Percentiles rank a stretch among this genome's conserved stretches.
Evolutionary conservation across 352 stramenopile genomes (phyloP).

Genomic region (Pythium guiyangense): DNA sequence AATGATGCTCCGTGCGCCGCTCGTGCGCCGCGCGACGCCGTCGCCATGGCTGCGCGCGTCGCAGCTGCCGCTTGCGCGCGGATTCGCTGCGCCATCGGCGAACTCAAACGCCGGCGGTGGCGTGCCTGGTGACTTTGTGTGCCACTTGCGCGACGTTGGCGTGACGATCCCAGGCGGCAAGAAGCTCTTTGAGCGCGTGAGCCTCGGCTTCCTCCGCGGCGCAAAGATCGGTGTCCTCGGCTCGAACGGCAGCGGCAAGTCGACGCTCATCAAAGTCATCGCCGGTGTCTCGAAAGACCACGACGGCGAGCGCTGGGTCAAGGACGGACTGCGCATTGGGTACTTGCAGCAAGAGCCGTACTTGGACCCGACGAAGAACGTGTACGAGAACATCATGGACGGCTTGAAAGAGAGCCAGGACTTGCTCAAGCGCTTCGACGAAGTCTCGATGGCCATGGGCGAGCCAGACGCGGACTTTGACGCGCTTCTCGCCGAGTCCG

Average conservation of each 20-base stretch:
- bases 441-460: constrained; percentile 86
- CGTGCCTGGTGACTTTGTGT: constrained; percentile 81
- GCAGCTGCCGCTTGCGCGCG: constrained; percentile 11
- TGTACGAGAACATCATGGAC: constrained; percentile 91
- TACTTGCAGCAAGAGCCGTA: constrained; percentile 87
- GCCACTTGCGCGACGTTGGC: constrained; percentile 67
- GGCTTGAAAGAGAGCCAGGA: constrained; percentile 79
- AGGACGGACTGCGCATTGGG: constrained; percentile 79
- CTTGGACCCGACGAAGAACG: constrained; percentile 79
- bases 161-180: constrained; percentile 78
- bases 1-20: constrained; percentile 1
- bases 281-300: constrained; percentile 85
- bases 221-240: constrained; percentile 95
- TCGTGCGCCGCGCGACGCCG: background rate
- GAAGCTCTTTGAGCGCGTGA: constrained; percentile 81
- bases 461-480: constrained; percentile 90
- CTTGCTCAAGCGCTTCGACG: constrained; percentile 81
- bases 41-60: background rate
- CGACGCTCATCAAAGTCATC: constrained; percentile 96
- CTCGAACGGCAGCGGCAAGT: constrained; percentile 94
- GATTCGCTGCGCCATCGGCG: constrained; percentile 26
- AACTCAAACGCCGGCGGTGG: constrained; percentile 65
- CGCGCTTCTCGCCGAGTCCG: constrained; percentile 73
- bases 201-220: constrained; percentile 80
- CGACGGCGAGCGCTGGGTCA: constrained; percentile 87